Evolutionary conservation across 2,329 filamentous ascomycete species (phyloP).

Genomic region (Monosporascus sp.): DNA sequence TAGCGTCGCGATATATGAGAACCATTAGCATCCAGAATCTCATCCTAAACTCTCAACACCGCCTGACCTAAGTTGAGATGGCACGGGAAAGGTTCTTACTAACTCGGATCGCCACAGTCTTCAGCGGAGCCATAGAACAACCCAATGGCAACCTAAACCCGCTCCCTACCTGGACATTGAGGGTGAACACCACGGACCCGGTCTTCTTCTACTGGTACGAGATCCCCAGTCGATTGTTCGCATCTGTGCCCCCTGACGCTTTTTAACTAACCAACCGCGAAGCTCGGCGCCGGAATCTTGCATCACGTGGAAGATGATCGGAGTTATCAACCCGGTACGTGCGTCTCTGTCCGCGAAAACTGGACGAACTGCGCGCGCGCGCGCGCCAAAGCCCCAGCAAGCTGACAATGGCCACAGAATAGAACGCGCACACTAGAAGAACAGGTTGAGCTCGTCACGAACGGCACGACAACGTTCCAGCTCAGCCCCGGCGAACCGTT

Average conservation of each 20-base stretch:
- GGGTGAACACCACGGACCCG: constrained; percentile 31
- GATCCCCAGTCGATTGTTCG: not conserved
- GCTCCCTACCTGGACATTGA: constrained; percentile 33
- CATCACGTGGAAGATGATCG: constrained; percentile 63
- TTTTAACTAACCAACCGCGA: not conserved
- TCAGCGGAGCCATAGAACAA: constrained; percentile 34
- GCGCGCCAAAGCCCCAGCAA: not conserved
- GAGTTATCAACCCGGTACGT: constrained; percentile 65
- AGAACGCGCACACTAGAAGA: constrained; percentile 40
- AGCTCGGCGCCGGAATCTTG: constrained; percentile 61
- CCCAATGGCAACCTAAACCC: constrained; percentile 6
- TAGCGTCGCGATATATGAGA: too few species aligned
- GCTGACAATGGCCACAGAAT: constrained; percentile 30
- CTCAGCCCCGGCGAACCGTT: constrained; percentile 52
- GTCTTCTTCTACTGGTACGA: constrained; percentile 61
- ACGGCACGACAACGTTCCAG: constrained; percentile 39
- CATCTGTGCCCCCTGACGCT: not conserved
- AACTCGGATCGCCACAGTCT: constrained; percentile 29
- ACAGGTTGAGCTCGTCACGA: constrained; percentile 43
- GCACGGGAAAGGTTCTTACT: not conserved
- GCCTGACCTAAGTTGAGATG: too few species aligned
- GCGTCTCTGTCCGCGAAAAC: not conserved
- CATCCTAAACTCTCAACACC: too few species aligned
- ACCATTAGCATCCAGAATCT: too few species aligned
- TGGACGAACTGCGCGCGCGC: not conserved